Conservation (phyloP, 768 basidiomycete genomes). For the Trichaptum fuscoviolaceum region DNA sequence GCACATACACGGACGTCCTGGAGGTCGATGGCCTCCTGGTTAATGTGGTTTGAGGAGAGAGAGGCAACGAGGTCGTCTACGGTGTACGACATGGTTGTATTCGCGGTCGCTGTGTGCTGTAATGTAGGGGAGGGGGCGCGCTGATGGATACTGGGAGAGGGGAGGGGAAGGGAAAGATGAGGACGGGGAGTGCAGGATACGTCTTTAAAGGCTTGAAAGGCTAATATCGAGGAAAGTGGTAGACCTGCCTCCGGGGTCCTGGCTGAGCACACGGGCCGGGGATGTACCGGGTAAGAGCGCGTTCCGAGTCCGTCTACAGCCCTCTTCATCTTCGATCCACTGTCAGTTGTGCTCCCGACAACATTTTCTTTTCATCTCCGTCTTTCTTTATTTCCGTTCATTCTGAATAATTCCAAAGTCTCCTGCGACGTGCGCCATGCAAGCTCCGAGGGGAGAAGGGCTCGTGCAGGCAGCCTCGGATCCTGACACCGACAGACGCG, state of each 20-base stretch:
- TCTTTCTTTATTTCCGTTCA: too few relatives aligned
- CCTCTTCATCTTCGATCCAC: not conserved
- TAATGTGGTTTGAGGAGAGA: constrained; percentile 41
- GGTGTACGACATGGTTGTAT: constrained; percentile 35
- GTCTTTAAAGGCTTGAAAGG: constrained; percentile 1
- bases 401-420: too few relatives aligned
- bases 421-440: too few relatives aligned
- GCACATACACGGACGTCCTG: constrained; percentile 39
- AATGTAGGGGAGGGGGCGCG: constrained; percentile 10
- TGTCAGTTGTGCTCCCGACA: too few relatives aligned
- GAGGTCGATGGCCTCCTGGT: constrained; percentile 48
- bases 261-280: not conserved
- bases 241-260: not conserved
- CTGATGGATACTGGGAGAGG: not conserved
- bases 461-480: too few relatives aligned
- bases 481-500: too few relatives aligned
- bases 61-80: constrained; percentile 50
- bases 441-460: too few relatives aligned
- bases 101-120: not conserved
- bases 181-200: not conserved
- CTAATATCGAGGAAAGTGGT: not conserved
- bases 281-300: not conserved
- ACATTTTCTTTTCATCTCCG: too few relatives aligned
- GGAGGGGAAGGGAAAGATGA: not conserved
- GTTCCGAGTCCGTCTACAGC: not conserved